Evolutionary conservation across 805 yeast genomes (phyloP).

Genomic region (Starmerella bombi): DNA sequence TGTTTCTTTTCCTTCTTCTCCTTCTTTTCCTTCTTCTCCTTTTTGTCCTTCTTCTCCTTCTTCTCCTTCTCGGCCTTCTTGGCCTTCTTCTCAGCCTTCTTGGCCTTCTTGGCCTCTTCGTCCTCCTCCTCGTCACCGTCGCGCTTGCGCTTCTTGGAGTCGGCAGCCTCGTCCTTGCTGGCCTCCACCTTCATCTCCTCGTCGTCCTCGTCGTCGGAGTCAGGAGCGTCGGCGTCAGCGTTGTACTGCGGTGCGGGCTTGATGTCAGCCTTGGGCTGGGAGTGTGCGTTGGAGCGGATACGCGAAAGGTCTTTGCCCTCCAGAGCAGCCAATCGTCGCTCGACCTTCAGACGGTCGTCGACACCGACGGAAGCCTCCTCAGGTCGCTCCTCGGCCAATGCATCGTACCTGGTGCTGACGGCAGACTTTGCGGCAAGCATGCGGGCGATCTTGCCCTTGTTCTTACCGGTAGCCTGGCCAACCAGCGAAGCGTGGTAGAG

Average conservation of each 20-base stretch:
- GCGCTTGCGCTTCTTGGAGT: constrained; percentile 18
- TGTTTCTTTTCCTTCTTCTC: constrained; percentile 18
- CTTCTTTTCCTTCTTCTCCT: constrained; percentile 19
- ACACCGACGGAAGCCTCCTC: constrained; percentile 91
- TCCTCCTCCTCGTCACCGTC: constrained; percentile 16
- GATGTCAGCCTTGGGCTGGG: constrained; percentile 75
- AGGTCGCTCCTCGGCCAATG: constrained; percentile 91
- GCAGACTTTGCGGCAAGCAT: constrained; percentile 98
- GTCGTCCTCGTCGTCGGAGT: constrained; percentile 35
- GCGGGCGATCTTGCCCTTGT: constrained; percentile 98
- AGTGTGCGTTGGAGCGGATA: constrained; percentile 61
- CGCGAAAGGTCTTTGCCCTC: constrained; percentile 89
- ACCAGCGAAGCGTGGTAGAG: constrained; percentile 93
- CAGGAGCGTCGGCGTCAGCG: constrained; percentile 79
- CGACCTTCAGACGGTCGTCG: constrained; percentile 84
- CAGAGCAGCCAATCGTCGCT: constrained; percentile 80
- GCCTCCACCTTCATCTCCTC: constrained; percentile 28
- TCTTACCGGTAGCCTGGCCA: constrained; percentile 95
- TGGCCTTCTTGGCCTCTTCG: constrained; percentile 17
- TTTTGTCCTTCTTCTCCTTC: constrained; percentile 16
- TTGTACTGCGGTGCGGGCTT: constrained; percentile 79
- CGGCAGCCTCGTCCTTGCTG: constrained; percentile 17
- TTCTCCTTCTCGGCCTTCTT: constrained; percentile 16
- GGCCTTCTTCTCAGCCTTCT: constrained; percentile 19
- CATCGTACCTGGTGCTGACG: constrained; percentile 90